Base-by-base conservation (phyloP, 1,139 yeast species). In the Williopsis jadinii region DNA sequence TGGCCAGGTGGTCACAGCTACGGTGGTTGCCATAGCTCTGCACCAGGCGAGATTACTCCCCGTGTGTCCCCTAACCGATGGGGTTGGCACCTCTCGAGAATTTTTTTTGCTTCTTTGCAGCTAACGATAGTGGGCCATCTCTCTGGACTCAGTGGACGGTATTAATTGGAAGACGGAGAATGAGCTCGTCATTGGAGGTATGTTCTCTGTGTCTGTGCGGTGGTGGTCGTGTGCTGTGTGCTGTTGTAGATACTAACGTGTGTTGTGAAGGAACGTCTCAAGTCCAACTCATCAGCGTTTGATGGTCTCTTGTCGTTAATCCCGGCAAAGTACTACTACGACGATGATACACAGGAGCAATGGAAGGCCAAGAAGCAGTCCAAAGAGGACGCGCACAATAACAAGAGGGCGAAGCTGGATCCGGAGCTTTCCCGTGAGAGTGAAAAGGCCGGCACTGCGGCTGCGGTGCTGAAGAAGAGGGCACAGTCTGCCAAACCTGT, bases 321-420 rank as follows among this genome's bases (percentile, higher is more conserved):
- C 45, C 97, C 98, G 9, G 95, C 97, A 9, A 87, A 88, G 58
- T 87, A 84, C 57, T 90, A 90, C 60, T 87, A 86, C 59, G 86
- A 84, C 35, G 82, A 80, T 38, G 77, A 77, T 50, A 71, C 82
- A 3, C 80, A 83, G 56, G 83, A 83, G 43, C 97, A 90, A 63
- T 90, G 97, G 97, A 81, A 80, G 53, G 83, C 82, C 53, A 84
- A 81, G 66, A 84, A 85, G 68, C 77, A 82, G 62, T 63, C 78
- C 33, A 85, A 84, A 56, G 76, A 71, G 39, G 92, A 86, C 56
- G 63, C 72, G 19, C 75, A 70, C 51, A 72, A 70, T 42, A 78
- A 75, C 47, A 83, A 83, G 59, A 67, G 77, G 51, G 77, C 80
- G 41, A 88, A 87, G 60, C 71, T 88, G 46, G 88, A 88, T 59